Evolutionary conservation across 331 rosid species (phyloP), one percentile per base, ranked within the genome.

Genomic region (Saraca asoca): DNA sequence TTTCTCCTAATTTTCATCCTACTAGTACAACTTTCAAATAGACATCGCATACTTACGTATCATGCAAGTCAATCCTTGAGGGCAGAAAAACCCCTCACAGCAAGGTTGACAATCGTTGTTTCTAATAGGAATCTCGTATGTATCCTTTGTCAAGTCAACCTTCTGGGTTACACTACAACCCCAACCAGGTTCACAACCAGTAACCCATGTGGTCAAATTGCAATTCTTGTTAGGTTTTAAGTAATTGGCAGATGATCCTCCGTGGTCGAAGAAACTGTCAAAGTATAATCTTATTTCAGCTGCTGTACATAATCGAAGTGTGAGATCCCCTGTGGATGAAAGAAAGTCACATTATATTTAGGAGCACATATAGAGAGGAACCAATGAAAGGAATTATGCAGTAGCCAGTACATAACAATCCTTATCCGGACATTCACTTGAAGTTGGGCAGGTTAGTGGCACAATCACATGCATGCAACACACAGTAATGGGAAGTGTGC

Each of bases 151-250:
- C 9, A 85, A 74, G 53, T 87, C 91, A 69, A 82, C 60, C 38
- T 20, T 76, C 11, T 62, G 45, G 63, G 58, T 60, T 2, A 73
- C 64, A 73, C 84, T 82, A 72, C 96, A 89, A 69, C 90, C 82
- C 96, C 96, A 89, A 58, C 96, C 95, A 69, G 96, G 91, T 65
- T 89, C 96, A 51, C 96, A 89, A 59, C 96, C 96, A 19, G 83
- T 55, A 55, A 46, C 69, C 96, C 96, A 89, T 16, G 87, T 77
- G 31, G 81, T 75, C 83, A 85, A 78, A 62, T 89, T 89, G 83
- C 95, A 89, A 62, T 87, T 89, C 80, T 16, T 59, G 75, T 89
- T 89, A 14, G 91, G 95, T 75, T 76, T 83, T 64, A 89, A 62
- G 69, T 73, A 81, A 62, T 51, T 59, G 12, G 62, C 4, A 16